These are phyloP conservation scores for Flammula alnicola DNA, from an alignment of 1,284 basidiomycete species.

Conservation along the genomic window DNA sequence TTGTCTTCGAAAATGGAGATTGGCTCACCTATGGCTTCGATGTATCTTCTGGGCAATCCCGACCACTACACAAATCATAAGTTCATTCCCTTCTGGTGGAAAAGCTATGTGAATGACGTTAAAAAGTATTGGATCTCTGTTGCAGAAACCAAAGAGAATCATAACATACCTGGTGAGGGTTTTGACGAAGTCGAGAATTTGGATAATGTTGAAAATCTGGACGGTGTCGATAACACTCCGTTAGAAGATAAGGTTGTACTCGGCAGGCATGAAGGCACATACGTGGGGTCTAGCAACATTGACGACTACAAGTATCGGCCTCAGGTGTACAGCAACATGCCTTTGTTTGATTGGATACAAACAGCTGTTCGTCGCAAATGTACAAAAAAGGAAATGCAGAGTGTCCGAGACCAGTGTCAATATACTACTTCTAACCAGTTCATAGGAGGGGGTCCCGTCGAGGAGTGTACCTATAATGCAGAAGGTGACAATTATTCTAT, in stretches of 20 bases:
- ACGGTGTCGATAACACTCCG: no score
- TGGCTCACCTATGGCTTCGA: constrained; percentile 23
- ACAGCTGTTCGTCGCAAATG: not conserved
- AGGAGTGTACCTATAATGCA: no score
- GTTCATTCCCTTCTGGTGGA: constrained; percentile 26
- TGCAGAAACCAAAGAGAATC: no score
- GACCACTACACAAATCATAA: constrained; percentile 25
- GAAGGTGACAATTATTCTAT: not conserved
- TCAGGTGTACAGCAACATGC: not conserved
- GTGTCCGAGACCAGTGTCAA: no score
- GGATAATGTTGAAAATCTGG: no score
- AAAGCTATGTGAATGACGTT: constrained; percentile 23
- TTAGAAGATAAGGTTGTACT: no score
- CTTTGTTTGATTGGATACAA: not conserved
- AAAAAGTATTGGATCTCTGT: no score
- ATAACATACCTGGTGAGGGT: no score
- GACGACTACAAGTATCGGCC: not conserved
- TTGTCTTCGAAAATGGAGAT: constrained; percentile 25
- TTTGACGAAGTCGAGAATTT: no score
- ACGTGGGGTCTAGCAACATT: not conserved
- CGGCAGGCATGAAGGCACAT: no score
- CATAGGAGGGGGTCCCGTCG: no score
- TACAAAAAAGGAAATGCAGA: not conserved
- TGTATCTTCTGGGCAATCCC: constrained; percentile 26
- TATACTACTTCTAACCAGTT: no score